Percentiles rank a stretch among this genome's conserved stretches.
Conservation (phyloP, 2,329 filamentous ascomycete species). For the Didymella lethalis region DNA sequence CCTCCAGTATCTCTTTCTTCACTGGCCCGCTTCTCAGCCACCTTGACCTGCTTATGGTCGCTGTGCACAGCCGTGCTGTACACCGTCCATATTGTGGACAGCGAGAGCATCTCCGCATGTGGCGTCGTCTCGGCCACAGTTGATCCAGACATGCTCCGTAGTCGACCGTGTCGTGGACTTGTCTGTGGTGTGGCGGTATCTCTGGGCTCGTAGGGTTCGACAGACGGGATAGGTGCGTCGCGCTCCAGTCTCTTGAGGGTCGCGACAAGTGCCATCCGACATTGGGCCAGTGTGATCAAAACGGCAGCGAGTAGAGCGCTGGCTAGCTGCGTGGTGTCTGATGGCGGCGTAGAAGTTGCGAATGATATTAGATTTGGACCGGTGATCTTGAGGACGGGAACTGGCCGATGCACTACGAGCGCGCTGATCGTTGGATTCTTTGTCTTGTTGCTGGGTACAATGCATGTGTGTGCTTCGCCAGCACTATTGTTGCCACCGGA, state of each 20-base stretch:
- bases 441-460: background rate
- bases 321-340: background rate
- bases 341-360: background rate
- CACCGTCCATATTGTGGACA: constrained; percentile 2
- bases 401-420: background rate
- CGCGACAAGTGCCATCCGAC: background rate
- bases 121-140: constrained; percentile 1
- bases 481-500: background rate
- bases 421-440: background rate
- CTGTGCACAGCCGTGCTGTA: background rate
- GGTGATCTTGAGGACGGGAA: constrained; percentile 5
- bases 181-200: background rate
- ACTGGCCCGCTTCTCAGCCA: constrained; percentile 9
- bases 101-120: background rate
- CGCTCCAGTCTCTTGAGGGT: background rate
- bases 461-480: too few species aligned
- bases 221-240: background rate
- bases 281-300: background rate
- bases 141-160: constrained; percentile 14
- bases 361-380: background rate
- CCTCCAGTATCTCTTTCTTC: background rate
- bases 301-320: background rate
- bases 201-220: background rate
- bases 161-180: background rate
- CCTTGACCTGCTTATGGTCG: background rate